Percentiles rank a stretch among this genome's conserved stretches.
phyloP scores from a whole-genome alignment of 1,139 yeast species.

The Saccharomyces hybrid region DNA sequence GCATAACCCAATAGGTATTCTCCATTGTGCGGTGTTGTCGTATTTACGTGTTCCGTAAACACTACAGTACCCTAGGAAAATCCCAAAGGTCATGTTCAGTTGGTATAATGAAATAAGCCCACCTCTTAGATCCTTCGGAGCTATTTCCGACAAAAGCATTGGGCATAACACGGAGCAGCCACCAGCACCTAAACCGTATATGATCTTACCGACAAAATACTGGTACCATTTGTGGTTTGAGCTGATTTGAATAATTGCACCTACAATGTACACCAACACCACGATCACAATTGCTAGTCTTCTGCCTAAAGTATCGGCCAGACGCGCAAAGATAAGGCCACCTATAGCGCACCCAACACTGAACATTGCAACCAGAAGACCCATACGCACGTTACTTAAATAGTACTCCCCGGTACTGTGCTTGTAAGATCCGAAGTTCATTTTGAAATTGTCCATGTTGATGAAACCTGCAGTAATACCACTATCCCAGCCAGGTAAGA shows the following conservation, averaged over 20 bases:
- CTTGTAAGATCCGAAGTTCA: conserved; percentile 41
- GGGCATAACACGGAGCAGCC: conserved; percentile 52
- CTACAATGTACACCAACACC: conserved; percentile 50
- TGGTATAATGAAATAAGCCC: conserved; percentile 53
- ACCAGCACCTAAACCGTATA: conserved; percentile 57
- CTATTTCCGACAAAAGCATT: conserved; percentile 52
- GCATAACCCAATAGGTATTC: conserved; percentile 51
- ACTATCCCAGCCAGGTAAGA: conserved; percentile 51
- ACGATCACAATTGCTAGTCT: conserved; percentile 47
- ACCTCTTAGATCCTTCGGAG: conserved; percentile 61
- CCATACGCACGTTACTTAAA: conserved; percentile 45
- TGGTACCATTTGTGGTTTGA: conserved; percentile 44
- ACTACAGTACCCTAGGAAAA: conserved; percentile 52
- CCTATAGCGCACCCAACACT: conserved; percentile 63
- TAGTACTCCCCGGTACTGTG: conserved; percentile 28
- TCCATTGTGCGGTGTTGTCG: conserved; percentile 46
- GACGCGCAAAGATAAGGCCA: conserved; percentile 44
- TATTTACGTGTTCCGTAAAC: conserved; percentile 46
- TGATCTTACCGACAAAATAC: conserved; percentile 49
- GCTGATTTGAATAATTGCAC: conserved; percentile 53
- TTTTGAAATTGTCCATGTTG: conserved; percentile 54
- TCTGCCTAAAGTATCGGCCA: conserved; percentile 54
- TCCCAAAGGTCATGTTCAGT: conserved; percentile 52
- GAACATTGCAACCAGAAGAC: conserved; percentile 55
- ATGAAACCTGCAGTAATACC: conserved; percentile 71